Evolutionary conservation across 768 basidiomycete genomes (phyloP), one percentile per base, ranked within the genome.

Genomic region (Cubamyces sp.): DNA sequence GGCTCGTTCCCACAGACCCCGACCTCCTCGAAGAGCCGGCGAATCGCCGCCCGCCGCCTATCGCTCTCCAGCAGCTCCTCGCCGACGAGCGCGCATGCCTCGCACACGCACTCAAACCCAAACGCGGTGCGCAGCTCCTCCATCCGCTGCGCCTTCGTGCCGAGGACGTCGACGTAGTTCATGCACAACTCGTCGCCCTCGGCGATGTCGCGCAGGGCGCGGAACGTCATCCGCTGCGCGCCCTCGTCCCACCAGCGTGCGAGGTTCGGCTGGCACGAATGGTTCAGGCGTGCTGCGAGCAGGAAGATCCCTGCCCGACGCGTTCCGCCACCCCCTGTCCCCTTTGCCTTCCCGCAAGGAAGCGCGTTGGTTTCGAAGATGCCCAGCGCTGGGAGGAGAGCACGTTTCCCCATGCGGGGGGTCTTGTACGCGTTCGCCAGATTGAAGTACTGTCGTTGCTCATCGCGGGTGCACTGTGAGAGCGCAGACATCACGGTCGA

Each of bases 321-420:
- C n/a, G 23, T 39, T 21, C 50, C 62, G 50, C 50, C 55, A 34
- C 34, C 11, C 34, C 34, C 34, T 34, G 5, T 9, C 4, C 34
- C 34, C 34, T 34, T 34, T 42, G 14, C 48, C 46, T 41, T 53
- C 49, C 42, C 64, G 61, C 64, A 71, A 39, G 67, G 69, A 14
- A 74, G 51, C 7, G 71, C 67, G 56, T 74, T 74, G 5, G 74
- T 71, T 57, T 70, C 66, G 62, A 71, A 74, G 40, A 72, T 71
- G 9, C 69, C 73, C 1, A 69, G 59, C 0, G 69, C 69, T 4
- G 72, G 71, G 2, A 69, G 69, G 53, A 71, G 64, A 3, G 54
- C 43, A 8, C 54, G 63, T n/a, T 40, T 34, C 18, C 63, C 63
- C 15, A 5, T 15, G 37, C 26, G 48, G 11, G 56, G 51, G 25